Conservation (phyloP, 2,329 filamentous ascomycete genomes). For the Beauveria caledonica region DNA sequence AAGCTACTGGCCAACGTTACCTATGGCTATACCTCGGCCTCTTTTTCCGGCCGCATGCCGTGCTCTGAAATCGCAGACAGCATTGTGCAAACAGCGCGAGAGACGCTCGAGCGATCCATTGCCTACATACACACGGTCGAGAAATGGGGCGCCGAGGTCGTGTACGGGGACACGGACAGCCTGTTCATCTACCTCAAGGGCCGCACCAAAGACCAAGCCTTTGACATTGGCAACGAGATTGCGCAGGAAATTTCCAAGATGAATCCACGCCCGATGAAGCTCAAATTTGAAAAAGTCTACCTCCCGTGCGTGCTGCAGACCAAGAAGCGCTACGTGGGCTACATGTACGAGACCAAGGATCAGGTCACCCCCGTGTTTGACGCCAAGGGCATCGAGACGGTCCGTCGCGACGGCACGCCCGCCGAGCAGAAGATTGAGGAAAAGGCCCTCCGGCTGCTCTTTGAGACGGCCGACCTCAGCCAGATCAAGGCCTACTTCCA, state of each 20-base stretch:
- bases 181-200: conserved; percentile 87
- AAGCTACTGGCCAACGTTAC: conserved; percentile 99
- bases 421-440: conserved; percentile 97
- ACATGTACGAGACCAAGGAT: conserved; percentile 78
- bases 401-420: conserved; percentile 87
- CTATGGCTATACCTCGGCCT: conserved; percentile 94
- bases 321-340: conserved; percentile 97
- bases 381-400: conserved; percentile 96
- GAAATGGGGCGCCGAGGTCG: conserved; percentile 89
- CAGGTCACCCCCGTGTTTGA: conserved; percentile 85
- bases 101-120: conserved; percentile 90
- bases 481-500: conserved; percentile 88
- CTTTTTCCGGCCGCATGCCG: conserved; percentile 94
- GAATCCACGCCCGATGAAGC: conserved; percentile 86
- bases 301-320: conserved; percentile 88
- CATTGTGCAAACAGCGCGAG: conserved; percentile 91
- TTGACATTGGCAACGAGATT: conserved; percentile 88
- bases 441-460: conserved; percentile 78
- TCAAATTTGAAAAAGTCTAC: conserved; percentile 99
- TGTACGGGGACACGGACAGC: conserved; percentile 96
- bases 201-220: conserved; percentile 78
- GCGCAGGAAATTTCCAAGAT: conserved; percentile 76
- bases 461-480: conserved; percentile 81
- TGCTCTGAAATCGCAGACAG: conserved; percentile 97
- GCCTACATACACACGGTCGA: conserved; percentile 82